phyloP scores from a whole-genome alignment of 1,139 yeast genomes.

The Starmera stellimalicola region DNA sequence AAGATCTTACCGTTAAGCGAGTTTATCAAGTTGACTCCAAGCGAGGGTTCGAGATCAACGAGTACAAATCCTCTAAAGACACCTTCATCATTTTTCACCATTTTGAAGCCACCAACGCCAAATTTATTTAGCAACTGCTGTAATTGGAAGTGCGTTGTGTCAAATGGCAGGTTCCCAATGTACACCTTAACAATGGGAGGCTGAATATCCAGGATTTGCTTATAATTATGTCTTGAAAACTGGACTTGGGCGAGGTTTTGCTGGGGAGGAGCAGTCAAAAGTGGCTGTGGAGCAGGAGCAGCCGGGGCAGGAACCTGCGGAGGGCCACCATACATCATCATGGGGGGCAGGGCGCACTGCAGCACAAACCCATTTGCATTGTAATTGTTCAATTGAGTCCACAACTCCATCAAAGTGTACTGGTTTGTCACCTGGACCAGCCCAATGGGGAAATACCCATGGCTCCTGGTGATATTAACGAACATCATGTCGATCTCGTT shows the following conservation, averaged over 20 bases:
- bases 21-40: constrained; percentile 26
- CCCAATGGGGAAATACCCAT: too few species aligned
- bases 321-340: too few species aligned
- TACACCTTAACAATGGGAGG: constrained; percentile 29
- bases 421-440: too few species aligned
- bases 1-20: constrained; percentile 51
- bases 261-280: too few species aligned
- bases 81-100: constrained; percentile 72
- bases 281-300: neutral
- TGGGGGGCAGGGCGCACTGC: too few species aligned
- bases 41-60: neutral
- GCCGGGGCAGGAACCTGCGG: neutral
- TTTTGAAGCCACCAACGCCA: constrained; percentile 45
- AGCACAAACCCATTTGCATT: too few species aligned
- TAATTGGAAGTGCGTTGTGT: constrained; percentile 33
- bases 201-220: constrained; percentile 14
- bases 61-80: neutral
- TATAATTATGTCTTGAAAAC: constrained; percentile 16
- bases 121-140: constrained; percentile 36
- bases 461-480: too few species aligned
- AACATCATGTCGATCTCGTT: too few species aligned
- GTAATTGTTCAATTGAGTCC: too few species aligned
- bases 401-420: too few species aligned
- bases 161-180: constrained; percentile 50
- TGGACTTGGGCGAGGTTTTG: too few species aligned